Conservation (phyloP, 169 alveolate species). For the Cryptosporidium canis region DNA sequence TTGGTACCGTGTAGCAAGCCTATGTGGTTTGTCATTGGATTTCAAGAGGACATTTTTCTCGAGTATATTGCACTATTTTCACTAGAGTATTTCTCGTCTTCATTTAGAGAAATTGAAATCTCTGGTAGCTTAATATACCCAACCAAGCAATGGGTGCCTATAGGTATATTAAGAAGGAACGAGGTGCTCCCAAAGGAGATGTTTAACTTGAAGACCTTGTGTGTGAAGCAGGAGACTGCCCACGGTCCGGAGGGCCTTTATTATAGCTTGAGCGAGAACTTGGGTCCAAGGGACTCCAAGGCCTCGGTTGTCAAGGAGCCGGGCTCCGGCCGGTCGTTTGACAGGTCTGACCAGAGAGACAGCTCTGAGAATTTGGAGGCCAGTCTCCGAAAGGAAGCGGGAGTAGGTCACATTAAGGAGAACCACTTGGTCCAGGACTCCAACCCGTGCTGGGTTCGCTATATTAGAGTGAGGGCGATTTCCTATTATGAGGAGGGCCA, state of each 20-base stretch:
- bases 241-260: neutral
- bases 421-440: neutral
- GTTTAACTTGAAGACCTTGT: constrained; percentile 49
- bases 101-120: constrained; percentile 59
- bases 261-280: neutral
- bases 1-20: constrained; percentile 63
- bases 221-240: constrained; percentile 15
- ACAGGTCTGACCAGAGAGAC: neutral
- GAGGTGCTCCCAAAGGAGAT: constrained; percentile 38
- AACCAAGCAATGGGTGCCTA: constrained; percentile 49
- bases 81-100: constrained; percentile 52
- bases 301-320: neutral
- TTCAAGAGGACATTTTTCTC: constrained; percentile 55
- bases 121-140: constrained; percentile 61
- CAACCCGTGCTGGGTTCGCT: constrained; percentile 69
- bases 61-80: constrained; percentile 68
- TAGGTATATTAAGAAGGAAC: constrained; percentile 55
- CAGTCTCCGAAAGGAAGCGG: neutral
- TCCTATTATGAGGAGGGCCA: constrained; percentile 66
- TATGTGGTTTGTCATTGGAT: constrained; percentile 69
- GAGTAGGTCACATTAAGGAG: constrained; percentile 9
- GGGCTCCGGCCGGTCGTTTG: neutral
- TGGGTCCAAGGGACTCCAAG: neutral
- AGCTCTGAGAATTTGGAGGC: neutral
- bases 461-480: constrained; percentile 41